Percentiles rank a stretch among this genome's conserved stretches.
These are phyloP conservation scores for Apophysomyces elegans DNA, from an alignment of 371 early-diverging fungal species.

Conservation along the genomic window DNA sequence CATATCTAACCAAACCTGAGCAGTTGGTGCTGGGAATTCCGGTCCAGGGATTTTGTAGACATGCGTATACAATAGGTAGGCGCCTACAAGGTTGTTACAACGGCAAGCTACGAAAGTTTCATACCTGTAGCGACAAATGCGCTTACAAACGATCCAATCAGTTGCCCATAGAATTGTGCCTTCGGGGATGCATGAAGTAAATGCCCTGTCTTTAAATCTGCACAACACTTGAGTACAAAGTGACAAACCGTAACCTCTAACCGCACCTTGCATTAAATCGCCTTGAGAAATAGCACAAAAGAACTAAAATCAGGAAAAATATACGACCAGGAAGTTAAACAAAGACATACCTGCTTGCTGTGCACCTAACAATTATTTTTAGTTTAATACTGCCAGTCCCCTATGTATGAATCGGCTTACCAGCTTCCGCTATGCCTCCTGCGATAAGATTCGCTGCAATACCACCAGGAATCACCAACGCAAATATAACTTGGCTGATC, in stretches of 20 bases:
- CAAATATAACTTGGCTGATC: conserved; percentile 84
- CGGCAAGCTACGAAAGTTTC: conserved; percentile 24
- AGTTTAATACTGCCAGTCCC: conserved; percentile 9
- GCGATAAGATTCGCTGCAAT: conserved; percentile 83
- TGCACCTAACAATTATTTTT: conserved; percentile 29
- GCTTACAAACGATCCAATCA: conserved; percentile 79
- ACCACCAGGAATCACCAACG: conserved; percentile 71
- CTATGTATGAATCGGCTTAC: conserved; percentile 22
- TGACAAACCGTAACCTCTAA: no score
- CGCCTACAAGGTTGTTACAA: conserved; percentile 26
- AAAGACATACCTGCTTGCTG: conserved; percentile 56
- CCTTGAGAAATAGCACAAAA: conserved; percentile 22
- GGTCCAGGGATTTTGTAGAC: conserved; percentile 77
- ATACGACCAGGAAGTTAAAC: not conserved
- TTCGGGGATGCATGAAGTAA: conserved; percentile 80
- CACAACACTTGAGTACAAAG: not conserved
- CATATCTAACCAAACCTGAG: conserved; percentile 84
- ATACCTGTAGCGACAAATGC: conserved; percentile 47
- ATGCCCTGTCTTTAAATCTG: conserved; percentile 87
- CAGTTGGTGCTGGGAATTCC: conserved; percentile 78
- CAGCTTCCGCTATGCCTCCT: conserved; percentile 87
- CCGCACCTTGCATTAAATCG: conserved; percentile 76
- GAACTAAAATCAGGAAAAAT: not conserved
- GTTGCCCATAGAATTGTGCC: conserved; percentile 86
- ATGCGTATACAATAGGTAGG: conserved; percentile 72